Conservation (phyloP, 768 basidiomycete genomes). For the Boletus insuetus region DNA sequence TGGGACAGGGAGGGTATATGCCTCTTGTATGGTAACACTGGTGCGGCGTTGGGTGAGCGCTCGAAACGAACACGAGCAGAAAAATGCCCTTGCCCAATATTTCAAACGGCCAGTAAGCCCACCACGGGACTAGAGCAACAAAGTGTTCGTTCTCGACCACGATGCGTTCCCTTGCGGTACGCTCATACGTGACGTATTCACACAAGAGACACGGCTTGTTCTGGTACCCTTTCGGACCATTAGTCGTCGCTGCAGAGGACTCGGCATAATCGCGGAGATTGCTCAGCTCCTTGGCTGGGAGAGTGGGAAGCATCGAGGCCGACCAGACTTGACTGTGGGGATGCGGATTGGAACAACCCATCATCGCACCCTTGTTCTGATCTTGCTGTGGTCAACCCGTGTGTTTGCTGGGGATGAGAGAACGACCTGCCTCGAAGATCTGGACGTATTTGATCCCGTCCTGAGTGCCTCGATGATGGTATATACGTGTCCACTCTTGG, state of each 20-base stretch:
- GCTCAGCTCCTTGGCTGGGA: slow-evolving; percentile 64
- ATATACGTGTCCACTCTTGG: slow-evolving; percentile 70
- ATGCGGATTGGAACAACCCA: slow-evolving; percentile 95
- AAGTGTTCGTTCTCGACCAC: slow-evolving; percentile 74
- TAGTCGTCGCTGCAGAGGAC: slow-evolving; percentile 28
- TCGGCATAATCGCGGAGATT: slow-evolving; percentile 52
- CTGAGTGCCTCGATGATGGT: slow-evolving; percentile 54
- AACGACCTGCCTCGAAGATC: slow-evolving; percentile 70
- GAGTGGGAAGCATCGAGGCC: slow-evolving; percentile 63
- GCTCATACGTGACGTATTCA: slow-evolving; percentile 74
- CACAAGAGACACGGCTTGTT: slow-evolving; percentile 70
- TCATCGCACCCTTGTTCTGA: slow-evolving; percentile 89
- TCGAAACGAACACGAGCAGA: not conserved
- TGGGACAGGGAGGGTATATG: slow-evolving; percentile 73
- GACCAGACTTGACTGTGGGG: slow-evolving; percentile 94
- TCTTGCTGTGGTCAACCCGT: slow-evolving; percentile 2
- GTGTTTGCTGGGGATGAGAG: not conserved
- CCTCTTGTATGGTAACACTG: slow-evolving; percentile 74
- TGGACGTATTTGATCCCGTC: slow-evolving; percentile 80
- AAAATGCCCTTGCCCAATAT: slow-evolving; percentile 49
- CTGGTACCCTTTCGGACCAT: slow-evolving; percentile 55
- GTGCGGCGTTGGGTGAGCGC: not conserved
- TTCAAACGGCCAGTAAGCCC: slow-evolving; percentile 95
- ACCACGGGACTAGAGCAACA: slow-evolving; percentile 88
- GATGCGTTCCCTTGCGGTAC: slow-evolving; percentile 54